Evolutionary conservation across 2,329 filamentous ascomycete species (phyloP), one percentile per base, ranked within the genome.

Genomic region (Annulohypoxylon truncatum): DNA sequence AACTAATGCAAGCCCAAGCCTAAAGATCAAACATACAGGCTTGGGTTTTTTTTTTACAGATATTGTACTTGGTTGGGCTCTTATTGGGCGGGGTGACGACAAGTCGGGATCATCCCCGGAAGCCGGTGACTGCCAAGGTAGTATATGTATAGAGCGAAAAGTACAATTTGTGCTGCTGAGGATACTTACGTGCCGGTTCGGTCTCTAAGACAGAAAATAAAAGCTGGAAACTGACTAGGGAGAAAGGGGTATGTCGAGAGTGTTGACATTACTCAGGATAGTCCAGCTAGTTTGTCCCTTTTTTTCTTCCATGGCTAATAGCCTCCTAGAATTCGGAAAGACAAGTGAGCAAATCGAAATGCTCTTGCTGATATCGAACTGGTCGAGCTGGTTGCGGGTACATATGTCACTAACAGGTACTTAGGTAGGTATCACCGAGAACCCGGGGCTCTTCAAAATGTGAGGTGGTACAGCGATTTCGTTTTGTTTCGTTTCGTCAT

Each of bases 401-500:
- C 56, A 61, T 55, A 51, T 42, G 35, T 33, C 38, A 47, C 53
- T 59, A 65, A 58, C 33, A 61, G 44, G 40, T 50, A 59, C 40
- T 51, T 54, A 13, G 35, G 15, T 44, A 47, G 48, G 59, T 66
- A 61, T 50, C 54, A 67, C 67, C 47, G 61, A 52, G 38, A 53
- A 40, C 38, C 59, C 67, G 65, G 67, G 58, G 65, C 51, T 64
- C 67, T 58, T 56, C 55, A 40, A 61, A 42, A 66, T 35, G 52
- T 68, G 44, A 68, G 64, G 67, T 70, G 54, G 67, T 40, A 70
- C 67, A 70, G 33, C 65, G 67, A 70, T 70, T 70, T 70, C 62
- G 58, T 68, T 70, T 68, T 59, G 67, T 69, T 67, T 67, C 62
- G 67, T 70, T 68, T 70, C 64, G 67, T 70, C 64, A 70, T 68